Percentiles rank a stretch among this genome's conserved stretches.
phyloP scores from a whole-genome alignment of 2,329 filamentous ascomycete genomes.

The Colletotrichum spaethianum region DNA sequence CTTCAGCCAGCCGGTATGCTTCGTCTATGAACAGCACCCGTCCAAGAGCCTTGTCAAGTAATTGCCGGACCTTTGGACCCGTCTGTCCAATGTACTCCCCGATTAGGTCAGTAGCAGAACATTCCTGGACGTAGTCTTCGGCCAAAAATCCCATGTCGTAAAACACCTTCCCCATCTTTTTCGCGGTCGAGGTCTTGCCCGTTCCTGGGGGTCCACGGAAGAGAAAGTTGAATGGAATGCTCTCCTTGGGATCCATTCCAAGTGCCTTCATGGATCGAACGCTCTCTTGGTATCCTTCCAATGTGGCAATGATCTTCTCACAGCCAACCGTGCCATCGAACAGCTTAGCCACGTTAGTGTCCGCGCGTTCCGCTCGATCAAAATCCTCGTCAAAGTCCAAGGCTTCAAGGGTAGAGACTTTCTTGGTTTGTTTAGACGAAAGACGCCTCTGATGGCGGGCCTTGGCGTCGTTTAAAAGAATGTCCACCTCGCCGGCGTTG shows the following conservation, averaged over 20 bases:
- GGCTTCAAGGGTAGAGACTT: constrained; percentile 48
- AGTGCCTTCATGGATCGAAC: constrained; percentile 65
- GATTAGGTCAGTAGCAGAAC: constrained; percentile 78
- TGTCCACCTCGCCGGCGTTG: constrained; percentile 83
- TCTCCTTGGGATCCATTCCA: constrained; percentile 68
- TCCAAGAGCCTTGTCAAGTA: constrained; percentile 74
- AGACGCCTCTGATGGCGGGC: constrained; percentile 43
- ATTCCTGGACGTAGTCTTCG: constrained; percentile 72
- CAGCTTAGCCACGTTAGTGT: constrained; percentile 65
- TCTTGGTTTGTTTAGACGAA: constrained; percentile 7
- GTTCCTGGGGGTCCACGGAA: constrained; percentile 78
- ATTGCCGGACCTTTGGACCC: constrained; percentile 73
- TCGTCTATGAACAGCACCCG: constrained; percentile 81
- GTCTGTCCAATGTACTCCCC: constrained; percentile 80
- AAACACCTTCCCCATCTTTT: constrained; percentile 82
- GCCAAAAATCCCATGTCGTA: constrained; percentile 77
- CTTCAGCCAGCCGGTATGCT: constrained; percentile 75
- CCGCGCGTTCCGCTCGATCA: constrained; percentile 63
- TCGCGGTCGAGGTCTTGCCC: constrained; percentile 80
- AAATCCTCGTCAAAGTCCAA: constrained; percentile 73
- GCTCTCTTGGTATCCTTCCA: constrained; percentile 69
- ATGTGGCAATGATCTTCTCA: constrained; percentile 65
- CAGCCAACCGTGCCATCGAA: constrained; percentile 74
- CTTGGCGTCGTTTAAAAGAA: constrained; percentile 64
- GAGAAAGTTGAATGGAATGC: constrained; percentile 77